Evolutionary conservation across 192 early-diverging fungal genomes (phyloP).

Genomic region (Coemansia sp.): DNA sequence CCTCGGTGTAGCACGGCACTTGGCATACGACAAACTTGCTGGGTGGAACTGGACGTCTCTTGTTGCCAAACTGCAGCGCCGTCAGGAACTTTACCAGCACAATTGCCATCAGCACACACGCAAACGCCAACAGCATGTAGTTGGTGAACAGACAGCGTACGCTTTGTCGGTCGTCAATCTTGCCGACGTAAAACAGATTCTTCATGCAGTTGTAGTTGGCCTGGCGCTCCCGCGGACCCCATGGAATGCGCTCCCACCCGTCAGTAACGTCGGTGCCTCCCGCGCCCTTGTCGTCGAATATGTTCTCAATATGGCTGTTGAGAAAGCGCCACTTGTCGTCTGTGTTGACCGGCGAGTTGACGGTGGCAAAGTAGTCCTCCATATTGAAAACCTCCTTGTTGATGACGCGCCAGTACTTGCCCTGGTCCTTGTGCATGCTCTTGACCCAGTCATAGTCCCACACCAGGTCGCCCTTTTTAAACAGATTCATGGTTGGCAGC

Average conservation of each 20-base stretch:
- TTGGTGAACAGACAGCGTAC: constrained; percentile 79
- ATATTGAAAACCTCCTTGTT: constrained; percentile 68
- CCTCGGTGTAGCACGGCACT: constrained; percentile 95
- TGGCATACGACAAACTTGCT: constrained; percentile 96
- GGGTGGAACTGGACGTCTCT: constrained; percentile 70
- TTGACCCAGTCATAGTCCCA: constrained; percentile 59
- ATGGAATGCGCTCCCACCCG: constrained; percentile 46
- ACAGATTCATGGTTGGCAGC: constrained; percentile 38
- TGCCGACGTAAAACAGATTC: constrained; percentile 82
- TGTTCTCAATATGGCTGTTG: constrained; percentile 51
- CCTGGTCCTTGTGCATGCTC: constrained; percentile 54
- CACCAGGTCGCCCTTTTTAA: constrained; percentile 64
- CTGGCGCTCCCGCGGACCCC: constrained; percentile 21
- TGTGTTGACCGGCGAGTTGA: constrained; percentile 36
- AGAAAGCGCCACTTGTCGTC: constrained; percentile 28
- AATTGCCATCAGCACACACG: constrained; percentile 70
- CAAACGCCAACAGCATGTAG: constrained; percentile 80
- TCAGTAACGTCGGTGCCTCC: constrained; percentile 50
- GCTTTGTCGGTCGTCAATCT: constrained; percentile 74
- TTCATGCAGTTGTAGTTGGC: constrained; percentile 76
- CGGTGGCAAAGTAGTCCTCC: constrained; percentile 58
- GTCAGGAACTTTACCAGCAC: constrained; percentile 81
- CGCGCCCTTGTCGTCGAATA: constrained; percentile 59
- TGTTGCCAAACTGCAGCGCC: constrained; percentile 70
- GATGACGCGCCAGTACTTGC: constrained; percentile 63